These are phyloP conservation scores for Leccinum variicolor DNA, from an alignment of 768 basidiomycete species.

Conservation along the genomic window DNA sequence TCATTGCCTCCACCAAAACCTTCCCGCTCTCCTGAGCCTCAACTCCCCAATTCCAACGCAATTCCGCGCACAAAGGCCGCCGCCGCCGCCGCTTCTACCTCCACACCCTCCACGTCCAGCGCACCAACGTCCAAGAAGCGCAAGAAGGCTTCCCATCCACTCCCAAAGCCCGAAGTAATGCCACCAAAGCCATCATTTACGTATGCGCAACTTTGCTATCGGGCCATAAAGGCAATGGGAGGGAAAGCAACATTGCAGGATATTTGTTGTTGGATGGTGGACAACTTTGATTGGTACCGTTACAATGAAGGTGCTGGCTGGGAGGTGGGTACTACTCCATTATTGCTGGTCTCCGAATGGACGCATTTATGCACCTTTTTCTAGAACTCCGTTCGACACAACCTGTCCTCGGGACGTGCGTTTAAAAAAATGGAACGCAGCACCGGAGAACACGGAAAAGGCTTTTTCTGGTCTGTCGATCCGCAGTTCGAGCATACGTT, in stretches of 20 bases:
- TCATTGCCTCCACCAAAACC: conserved; percentile 44
- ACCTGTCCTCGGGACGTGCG: conserved; percentile 87
- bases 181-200: conserved; percentile 88
- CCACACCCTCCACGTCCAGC: conserved; percentile 6
- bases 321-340: conserved; percentile 61
- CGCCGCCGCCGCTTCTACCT: conserved; percentile 19
- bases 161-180: conserved; percentile 68
- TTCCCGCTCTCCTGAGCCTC: conserved; percentile 45
- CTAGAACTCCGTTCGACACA: conserved; percentile 94
- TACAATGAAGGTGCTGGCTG: conserved; percentile 80
- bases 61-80: conserved; percentile 44
- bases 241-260: conserved; percentile 90
- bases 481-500: conserved; percentile 64
- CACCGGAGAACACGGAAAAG: conserved; percentile 84
- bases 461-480: conserved; percentile 92
- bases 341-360: conserved; percentile 8
- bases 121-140: conserved; percentile 56
- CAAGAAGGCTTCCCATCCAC: conserved; percentile 51
- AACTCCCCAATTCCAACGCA: conserved; percentile 62
- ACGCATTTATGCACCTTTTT: conserved; percentile 4
- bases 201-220: conserved; percentile 89
- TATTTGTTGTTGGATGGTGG: conserved; percentile 89
- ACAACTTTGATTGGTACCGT: conserved; percentile 86
- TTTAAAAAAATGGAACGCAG: conserved; percentile 90
- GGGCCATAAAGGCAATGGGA: conserved; percentile 76